phyloP scores from a whole-genome alignment of 768 basidiomycete genomes.

The Phlegmacium glaucopus region DNA sequence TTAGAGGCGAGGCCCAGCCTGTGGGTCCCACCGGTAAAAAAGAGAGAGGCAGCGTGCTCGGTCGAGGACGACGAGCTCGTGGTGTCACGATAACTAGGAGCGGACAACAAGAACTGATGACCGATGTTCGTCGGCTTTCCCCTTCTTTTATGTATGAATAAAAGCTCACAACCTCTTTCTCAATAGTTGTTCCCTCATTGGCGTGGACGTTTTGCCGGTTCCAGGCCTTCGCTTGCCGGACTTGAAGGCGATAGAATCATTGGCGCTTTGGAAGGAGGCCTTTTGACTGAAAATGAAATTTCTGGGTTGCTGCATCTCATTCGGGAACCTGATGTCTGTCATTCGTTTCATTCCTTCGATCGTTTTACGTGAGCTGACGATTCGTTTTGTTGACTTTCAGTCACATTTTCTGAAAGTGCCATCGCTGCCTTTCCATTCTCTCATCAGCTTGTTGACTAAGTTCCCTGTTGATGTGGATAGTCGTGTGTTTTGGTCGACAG shows the following conservation, averaged over 20 bases:
- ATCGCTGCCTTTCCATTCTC: constrained; percentile 75
- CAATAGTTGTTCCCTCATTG: constrained; percentile 76
- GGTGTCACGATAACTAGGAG: constrained; percentile 83
- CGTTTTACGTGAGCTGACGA: constrained; percentile 7
- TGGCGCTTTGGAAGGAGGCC: constrained; percentile 56
- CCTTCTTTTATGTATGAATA: neutral
- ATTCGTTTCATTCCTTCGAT: neutral
- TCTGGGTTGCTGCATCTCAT: constrained; percentile 66
- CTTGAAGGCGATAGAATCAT: constrained; percentile 56
- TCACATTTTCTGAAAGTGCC: constrained; percentile 87
- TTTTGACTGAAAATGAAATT: constrained; percentile 67
- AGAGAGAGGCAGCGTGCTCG: constrained; percentile 63
- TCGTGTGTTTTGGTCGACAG: constrained; percentile 67
- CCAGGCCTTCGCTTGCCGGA: constrained; percentile 63
- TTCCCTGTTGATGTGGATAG: constrained; percentile 78
- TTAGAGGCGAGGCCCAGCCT: constrained; percentile 50
- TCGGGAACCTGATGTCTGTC: constrained; percentile 69
- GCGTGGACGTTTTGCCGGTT: constrained; percentile 71
- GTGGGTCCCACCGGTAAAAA: constrained; percentile 30
- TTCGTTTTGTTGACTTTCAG: constrained; percentile 29
- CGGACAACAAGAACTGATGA: constrained; percentile 79
- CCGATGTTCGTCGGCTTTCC: constrained; percentile 51
- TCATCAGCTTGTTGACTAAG: constrained; percentile 71
- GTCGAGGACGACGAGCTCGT: constrained; percentile 72
- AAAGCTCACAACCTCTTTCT: neutral